Base-by-base conservation (phyloP, 1,284 basidiomycete species). In the Waitea zeae region DNA sequence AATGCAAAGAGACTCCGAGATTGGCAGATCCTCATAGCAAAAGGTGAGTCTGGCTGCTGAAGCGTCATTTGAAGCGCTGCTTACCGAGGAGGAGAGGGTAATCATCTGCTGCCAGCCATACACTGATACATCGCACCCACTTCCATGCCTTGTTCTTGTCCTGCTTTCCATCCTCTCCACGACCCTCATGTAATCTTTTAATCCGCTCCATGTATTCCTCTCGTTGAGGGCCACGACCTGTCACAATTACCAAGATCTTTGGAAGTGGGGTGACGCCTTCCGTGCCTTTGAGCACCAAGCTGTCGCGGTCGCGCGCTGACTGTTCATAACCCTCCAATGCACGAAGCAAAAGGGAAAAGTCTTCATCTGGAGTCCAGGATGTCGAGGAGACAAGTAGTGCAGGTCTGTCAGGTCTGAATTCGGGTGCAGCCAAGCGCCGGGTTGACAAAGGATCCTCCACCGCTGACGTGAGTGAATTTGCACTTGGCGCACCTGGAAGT, bases 311-410 rank as follows among this genome's bases (percentile, higher is more conserved):
- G 20, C 49, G 42, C 11, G 77, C 88, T 38, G 59, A 62, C 26
- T 48, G 42, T 45, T 95, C 78, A 50, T 92, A 95, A 17, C 60
- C 35, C 5, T 49, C 48, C 28, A 96, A 57, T 5, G 87, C 86
- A 12, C 68, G 61, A 12, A 95, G 54, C 4, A 99, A 67, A 30
- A 95, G 67, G 3, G 67, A 60, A 43, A 99, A 97, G 52, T 98
- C 90, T 54, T 99, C 95, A 49, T 99, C 95, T 5, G 86, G 76
- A 0, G 95, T 98, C 93, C 95, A 98, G 7, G 83, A 89, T 0
- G 95, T 99, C 44, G 87, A 88, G 17, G 83, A 88, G 14, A 99
- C 77, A 14, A 97, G 47, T 3, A 98, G 58, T 0, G 87, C 90
- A 2, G 89, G 87, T 39, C 92, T 65, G 43, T 86, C 77, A 2